Evolutionary conservation across 108 stramenopile genomes (phyloP).

Genomic region (Nitzschia putrida): DNA sequence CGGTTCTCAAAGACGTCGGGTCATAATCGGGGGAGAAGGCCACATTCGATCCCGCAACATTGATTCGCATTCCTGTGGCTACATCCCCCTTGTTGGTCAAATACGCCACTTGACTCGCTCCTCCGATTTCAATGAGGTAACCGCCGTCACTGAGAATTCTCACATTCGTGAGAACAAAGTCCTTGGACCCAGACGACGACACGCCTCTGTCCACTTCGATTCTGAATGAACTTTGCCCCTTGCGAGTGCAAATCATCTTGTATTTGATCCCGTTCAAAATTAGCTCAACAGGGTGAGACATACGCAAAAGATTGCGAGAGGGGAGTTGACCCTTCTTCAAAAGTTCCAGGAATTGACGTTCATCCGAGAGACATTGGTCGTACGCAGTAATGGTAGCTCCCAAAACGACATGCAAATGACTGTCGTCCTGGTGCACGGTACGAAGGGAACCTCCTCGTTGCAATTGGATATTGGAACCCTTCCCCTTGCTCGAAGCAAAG

Average conservation of each 20-base stretch:
- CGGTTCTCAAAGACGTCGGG: conserved; percentile 90
- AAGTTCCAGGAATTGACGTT: conserved; percentile 71
- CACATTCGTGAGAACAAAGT: conserved; percentile 75
- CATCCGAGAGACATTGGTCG: conserved; percentile 58
- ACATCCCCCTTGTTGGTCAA: conserved; percentile 72
- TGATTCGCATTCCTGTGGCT: conserved; percentile 84
- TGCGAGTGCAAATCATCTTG: conserved; percentile 71
- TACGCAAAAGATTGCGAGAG: conserved; percentile 70
- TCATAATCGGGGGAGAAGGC: conserved; percentile 98
- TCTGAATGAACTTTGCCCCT: conserved; percentile 67
- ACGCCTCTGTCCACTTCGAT: conserved; percentile 45
- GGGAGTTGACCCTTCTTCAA: conserved; percentile 92
- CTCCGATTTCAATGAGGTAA: conserved; percentile 91
- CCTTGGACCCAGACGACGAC: not conserved
- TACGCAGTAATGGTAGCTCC: conserved; percentile 80
- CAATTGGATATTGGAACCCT: not conserved
- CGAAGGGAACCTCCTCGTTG: conserved; percentile 26
- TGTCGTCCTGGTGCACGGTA: conserved; percentile 29
- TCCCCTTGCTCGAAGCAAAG: conserved; percentile 7
- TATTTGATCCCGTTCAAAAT: conserved; percentile 95
- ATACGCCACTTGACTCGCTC: conserved; percentile 91
- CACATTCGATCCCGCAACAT: conserved; percentile 83
- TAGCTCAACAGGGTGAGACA: conserved; percentile 82
- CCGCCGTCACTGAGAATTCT: conserved; percentile 95
- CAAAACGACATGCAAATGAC: conserved; percentile 69